A percentile compares a stretch with the other conserved stretches of the same genome.
Evolutionary conservation across 2,329 filamentous ascomycete species (phyloP).

Genomic region (Pseudocercospora fuligena): DNA sequence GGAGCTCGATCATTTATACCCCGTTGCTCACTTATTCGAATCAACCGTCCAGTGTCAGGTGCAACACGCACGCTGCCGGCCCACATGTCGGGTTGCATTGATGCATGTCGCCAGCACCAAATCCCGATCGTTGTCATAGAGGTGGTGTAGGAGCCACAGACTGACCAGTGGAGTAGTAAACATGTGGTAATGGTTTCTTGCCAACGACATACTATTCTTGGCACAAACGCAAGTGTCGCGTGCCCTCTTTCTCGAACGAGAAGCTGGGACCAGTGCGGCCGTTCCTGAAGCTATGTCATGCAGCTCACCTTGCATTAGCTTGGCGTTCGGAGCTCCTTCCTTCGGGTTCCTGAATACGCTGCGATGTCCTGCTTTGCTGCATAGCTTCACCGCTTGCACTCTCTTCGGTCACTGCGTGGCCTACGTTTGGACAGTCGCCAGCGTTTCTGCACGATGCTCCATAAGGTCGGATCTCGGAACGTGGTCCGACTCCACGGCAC

Average conservation of each 20-base stretch:
- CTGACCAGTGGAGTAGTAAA: background rate
- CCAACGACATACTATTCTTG: background rate
- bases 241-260: background rate
- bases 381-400: background rate
- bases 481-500: background rate
- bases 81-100: background rate
- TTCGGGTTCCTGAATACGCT: background rate
- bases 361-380: background rate
- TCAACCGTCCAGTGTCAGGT: background rate
- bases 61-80: background rate
- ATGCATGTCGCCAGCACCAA: background rate
- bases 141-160: background rate
- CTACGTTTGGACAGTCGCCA: background rate
- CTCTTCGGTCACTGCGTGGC: too few species aligned
- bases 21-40: background rate
- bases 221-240: background rate
- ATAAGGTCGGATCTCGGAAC: background rate
- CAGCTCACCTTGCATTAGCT: conserved; percentile 3
- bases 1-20: background rate
- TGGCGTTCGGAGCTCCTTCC: background rate
- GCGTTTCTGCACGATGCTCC: background rate
- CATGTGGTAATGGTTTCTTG: background rate
- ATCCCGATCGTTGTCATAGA: background rate
- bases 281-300: background rate
- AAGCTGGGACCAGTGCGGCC: background rate